Percentiles rank a stretch among this genome's conserved stretches.
Evolutionary conservation across 768 basidiomycete species (phyloP).

Genomic region (Kwoniella dejecticola): DNA sequence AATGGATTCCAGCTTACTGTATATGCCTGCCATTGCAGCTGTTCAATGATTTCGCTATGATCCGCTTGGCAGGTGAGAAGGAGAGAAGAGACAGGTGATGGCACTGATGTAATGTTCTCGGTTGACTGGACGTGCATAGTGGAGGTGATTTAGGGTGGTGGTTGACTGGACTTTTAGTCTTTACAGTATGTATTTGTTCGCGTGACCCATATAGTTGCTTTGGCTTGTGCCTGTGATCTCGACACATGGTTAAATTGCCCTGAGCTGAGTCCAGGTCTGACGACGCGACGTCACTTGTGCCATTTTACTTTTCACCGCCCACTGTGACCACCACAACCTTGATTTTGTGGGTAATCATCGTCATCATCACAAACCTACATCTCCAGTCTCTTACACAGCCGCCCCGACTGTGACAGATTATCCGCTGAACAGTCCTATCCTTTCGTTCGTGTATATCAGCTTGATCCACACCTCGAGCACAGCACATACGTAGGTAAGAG

Average conservation of each 20-base stretch:
- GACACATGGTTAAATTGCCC: neutral
- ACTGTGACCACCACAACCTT: too few species aligned
- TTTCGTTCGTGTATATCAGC: too few species aligned
- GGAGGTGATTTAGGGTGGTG: neutral
- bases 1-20: conserved; percentile 28
- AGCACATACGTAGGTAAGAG: too few species aligned
- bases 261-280: neutral
- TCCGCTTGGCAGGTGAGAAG: neutral
- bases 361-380: too few species aligned
- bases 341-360: too few species aligned
- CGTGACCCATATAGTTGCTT: neutral
- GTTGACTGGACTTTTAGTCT: conserved; percentile 5
- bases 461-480: too few species aligned
- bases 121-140: neutral
- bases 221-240: neutral
- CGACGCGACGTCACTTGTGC: neutral
- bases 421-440: too few species aligned
- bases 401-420: too few species aligned
- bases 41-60: too few species aligned
- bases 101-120: conserved; percentile 1
- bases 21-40: conserved; percentile 49
- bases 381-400: too few species aligned
- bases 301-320: neutral
- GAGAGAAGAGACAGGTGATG: neutral
- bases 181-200: neutral